Evolutionary conservation across 768 basidiomycete genomes (phyloP), one percentile per base, ranked within the genome.

Genomic region (Lactarius trivialis): DNA sequence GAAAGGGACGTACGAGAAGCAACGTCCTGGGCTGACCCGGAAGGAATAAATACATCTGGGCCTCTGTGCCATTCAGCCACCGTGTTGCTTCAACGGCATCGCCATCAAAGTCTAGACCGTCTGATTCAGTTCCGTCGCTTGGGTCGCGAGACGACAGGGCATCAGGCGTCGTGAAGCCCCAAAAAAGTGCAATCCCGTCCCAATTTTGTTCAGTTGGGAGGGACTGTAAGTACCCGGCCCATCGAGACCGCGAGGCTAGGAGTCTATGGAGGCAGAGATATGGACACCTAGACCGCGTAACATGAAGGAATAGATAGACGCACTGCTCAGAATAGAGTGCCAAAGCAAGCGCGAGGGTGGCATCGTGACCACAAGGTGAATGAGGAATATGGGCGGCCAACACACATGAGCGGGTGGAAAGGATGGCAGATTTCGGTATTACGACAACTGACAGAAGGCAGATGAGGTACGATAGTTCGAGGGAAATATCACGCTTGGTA

Each of bases 111-210:
- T 60, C 63, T 60, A 56, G 58, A 33, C 53, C 33, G 4, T 12
- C 53, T 7, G 41, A 32, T 8, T 45, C 56, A 39, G 26, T 30
- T 48, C 41, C 43, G 24, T 45, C 45, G 52, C 12, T 55, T 26
- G 57, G 5, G 45, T 54, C 34, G 26, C 2, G 28, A 15, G 52
- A 39, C 51, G 52, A 58, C 61, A 53, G 19, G 19, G 33, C 56
- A 45, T 53, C 61, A 58, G 26, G 43, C 56, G 55, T 43, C 41
- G 45, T 7, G 43, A 48, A 45, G 54, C 52, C 63, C 71, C 71
- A 72, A 45, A 72, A 72, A 34, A 68, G 56, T n/a, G 64, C 71
- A 52, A 72, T 67, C 21, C 69, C 69, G 17, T 61, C 37, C 65
- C 65, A 63, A 32, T 56, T 61, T 21, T 32, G 58, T 19, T 54